Evolutionary conservation across 305 asterid species (phyloP).

Genomic region (Solanum hybrid): DNA sequence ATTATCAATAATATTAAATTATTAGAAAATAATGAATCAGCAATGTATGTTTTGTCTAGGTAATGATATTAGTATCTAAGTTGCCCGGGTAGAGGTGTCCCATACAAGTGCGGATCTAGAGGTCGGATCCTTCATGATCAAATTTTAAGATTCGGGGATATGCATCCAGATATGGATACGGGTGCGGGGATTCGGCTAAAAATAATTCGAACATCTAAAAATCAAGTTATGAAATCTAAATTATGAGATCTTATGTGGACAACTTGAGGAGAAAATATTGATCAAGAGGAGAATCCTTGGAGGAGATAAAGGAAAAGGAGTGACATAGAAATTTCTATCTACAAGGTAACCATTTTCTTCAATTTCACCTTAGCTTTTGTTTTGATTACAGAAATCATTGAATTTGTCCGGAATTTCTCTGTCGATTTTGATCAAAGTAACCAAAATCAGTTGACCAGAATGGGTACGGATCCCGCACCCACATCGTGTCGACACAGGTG

Average conservation of each 20-base stretch:
- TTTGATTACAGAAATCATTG: not conserved
- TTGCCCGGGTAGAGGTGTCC: not conserved
- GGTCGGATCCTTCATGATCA: not conserved
- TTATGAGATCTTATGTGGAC: not conserved
- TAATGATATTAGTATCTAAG: not conserved
- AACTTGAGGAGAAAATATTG: not conserved
- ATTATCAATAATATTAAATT: not conserved
- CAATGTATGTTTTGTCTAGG: not conserved
- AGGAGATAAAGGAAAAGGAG: not conserved
- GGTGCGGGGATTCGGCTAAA: not conserved
- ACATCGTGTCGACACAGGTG: not conserved
- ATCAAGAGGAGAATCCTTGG: not conserved
- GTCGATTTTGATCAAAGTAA: not conserved
- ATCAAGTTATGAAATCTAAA: not conserved
- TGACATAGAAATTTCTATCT: not conserved
- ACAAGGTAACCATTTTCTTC: not conserved
- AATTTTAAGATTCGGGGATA: not conserved
- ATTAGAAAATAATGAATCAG: not conserved
- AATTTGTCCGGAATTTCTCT: not conserved
- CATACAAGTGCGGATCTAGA: not conserved
- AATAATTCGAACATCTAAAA: not conserved
- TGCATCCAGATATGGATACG: not conserved
- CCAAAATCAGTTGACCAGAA: not conserved
- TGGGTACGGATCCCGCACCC: not conserved
- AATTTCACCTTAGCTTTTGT: not conserved